phyloP scores from a whole-genome alignment of 805 yeast species.

The Priceomyces fermenticarens region DNA sequence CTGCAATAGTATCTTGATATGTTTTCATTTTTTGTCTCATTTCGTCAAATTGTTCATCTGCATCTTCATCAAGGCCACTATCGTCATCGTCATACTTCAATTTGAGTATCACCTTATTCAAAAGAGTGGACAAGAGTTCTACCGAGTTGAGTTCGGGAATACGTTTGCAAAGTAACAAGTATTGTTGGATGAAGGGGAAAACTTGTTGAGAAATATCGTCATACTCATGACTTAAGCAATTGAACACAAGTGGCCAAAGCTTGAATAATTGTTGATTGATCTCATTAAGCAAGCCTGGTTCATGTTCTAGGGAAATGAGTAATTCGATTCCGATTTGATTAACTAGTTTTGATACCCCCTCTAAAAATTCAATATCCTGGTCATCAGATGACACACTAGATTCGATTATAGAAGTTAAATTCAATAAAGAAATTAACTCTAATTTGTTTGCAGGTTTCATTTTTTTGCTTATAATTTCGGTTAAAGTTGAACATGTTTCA shows the following conservation, averaged over 20 bases:
- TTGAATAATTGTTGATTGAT: constrained; percentile 49
- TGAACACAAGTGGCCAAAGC: constrained; percentile 69
- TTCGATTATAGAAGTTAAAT: constrained; percentile 55
- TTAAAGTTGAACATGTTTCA: constrained; percentile 55
- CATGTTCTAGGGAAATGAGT: constrained; percentile 54
- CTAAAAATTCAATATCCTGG: constrained; percentile 64
- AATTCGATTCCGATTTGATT: constrained; percentile 76
- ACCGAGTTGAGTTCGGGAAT: constrained; percentile 28
- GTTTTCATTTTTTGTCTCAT: constrained; percentile 69
- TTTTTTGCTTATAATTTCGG: constrained; percentile 70
- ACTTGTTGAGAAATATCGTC: constrained; percentile 87
- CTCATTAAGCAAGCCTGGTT: constrained; percentile 39
- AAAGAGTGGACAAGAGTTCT: constrained; percentile 59
- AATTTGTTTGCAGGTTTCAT: constrained; percentile 73
- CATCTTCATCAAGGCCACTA: constrained; percentile 67
- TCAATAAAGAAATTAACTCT: constrained; percentile 64
- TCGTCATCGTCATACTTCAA: constrained; percentile 78
- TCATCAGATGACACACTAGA: constrained; percentile 30
- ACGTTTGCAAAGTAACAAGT: constrained; percentile 67
- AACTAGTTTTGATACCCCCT: constrained; percentile 69
- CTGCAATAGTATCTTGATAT: constrained; percentile 79
- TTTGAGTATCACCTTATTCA: constrained; percentile 70
- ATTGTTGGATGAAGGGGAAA: constrained; percentile 75
- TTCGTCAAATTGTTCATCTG: constrained; percentile 75
- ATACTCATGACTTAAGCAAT: constrained; percentile 73